Evolutionary conservation across 2,329 filamentous ascomycete genomes (phyloP), one percentile per base, ranked within the genome.

Genomic region (Diplodia intermedia): DNA sequence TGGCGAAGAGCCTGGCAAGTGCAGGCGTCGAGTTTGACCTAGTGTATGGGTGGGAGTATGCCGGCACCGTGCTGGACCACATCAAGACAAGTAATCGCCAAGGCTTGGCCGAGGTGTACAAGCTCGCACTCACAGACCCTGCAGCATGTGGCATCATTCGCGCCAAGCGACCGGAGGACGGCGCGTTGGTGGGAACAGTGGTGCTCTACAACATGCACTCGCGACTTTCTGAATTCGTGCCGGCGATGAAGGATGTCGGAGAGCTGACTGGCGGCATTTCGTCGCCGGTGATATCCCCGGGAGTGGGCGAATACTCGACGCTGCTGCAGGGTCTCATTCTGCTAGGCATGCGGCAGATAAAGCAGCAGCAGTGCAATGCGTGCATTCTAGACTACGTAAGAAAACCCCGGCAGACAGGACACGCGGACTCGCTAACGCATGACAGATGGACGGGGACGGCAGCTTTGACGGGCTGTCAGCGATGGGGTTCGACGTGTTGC

Each of bases 351-450:
- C 87, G 91, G 68, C 92, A 95, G 79, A 91, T 93, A 77, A 94
- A 94, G 78, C 87, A 87, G 72, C 88, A 94, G 75, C 91, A 91
- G 70, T 89, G 90, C 63, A 86, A 86, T 71, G 89, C 89, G 69
- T 91, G 90, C 65, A 82, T 96, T 56, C 79, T 97, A 68, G 92
- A 93, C 77, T 94, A 91, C 87, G 92, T 95, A 81, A 83, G 90
- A 26, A 26, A 26, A 26, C 52, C 43, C 14, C 69, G 69, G 54
- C n/a, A 23, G 26, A 55, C 67, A 66, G 67, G 71, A 74, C 79
- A 71, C 82, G 76, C 71, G 76, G 73, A 68, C 31, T 52, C 47
- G 62, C 20, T 4, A 43, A 65, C 43, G 20, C 47, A 63, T 29
- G 26, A 8, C 23, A 91, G 90, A 89, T 90, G 77, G 87, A 89